phyloP scores from a whole-genome alignment of 345 rosid genomes.

The Noccaea caerulescens region DNA sequence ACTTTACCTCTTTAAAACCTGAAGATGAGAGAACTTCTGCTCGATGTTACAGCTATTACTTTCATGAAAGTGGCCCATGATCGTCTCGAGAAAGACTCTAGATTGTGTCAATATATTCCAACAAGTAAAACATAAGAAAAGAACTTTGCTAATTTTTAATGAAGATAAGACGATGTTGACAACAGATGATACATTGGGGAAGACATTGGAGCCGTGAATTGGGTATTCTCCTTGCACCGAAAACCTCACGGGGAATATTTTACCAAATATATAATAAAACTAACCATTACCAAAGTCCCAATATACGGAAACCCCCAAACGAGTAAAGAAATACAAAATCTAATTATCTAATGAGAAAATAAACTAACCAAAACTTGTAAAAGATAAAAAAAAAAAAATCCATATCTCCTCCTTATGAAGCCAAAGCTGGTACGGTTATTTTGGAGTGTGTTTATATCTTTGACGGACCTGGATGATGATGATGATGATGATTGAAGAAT shows the following conservation, averaged over 20 bases:
- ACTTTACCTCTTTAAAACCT: too few relatives aligned
- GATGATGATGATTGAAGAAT: constrained; percentile 12
- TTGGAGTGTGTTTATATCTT: constrained; percentile 28
- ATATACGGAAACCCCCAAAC: constrained; percentile 33
- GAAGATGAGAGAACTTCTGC: too few relatives aligned
- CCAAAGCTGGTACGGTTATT: constrained; percentile 42
- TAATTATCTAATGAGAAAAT: constrained; percentile 31
- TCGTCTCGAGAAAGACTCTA: too few relatives aligned
- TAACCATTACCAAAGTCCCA: constrained; percentile 32
- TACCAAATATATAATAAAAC: constrained; percentile 14
- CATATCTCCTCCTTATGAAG: constrained; percentile 31
- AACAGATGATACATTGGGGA: constrained; percentile 22
- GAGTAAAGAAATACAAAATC: constrained; percentile 23
- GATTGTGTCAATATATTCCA: neutral
- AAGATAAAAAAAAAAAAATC: neutral
- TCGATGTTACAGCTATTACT: too few relatives aligned
- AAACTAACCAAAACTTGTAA: too few relatives aligned
- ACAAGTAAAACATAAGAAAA: neutral
- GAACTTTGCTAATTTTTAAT: neutral
- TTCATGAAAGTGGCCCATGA: neutral
- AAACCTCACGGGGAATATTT: constrained; percentile 22
- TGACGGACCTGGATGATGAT: constrained; percentile 35
- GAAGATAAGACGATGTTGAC: constrained; percentile 19
- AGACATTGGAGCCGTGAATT: constrained; percentile 25
- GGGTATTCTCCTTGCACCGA: constrained; percentile 31